A percentile compares a stretch with the other conserved stretches of the same genome.
Conservation (phyloP, 306 rosid genomes). For the Prosopis cineraria region DNA sequence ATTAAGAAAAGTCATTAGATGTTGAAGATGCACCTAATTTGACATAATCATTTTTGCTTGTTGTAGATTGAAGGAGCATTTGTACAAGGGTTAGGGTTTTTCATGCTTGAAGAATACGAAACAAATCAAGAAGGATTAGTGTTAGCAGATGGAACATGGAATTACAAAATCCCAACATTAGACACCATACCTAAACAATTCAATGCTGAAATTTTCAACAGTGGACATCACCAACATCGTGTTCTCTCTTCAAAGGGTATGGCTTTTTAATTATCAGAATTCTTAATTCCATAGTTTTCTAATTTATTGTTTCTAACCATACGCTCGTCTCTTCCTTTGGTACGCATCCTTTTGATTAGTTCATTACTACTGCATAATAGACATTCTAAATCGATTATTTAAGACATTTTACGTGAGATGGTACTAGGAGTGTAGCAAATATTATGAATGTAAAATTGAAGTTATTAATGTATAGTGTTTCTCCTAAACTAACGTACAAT, state of each 20-base stretch:
- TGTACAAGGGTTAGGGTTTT: slow-evolving; percentile 92
- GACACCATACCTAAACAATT: slow-evolving; percentile 84
- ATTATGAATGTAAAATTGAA: too few relatives aligned
- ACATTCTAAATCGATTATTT: too few relatives aligned
- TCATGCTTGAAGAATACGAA: slow-evolving; percentile 81
- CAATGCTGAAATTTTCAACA: slow-evolving; percentile 73
- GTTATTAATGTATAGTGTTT: too few relatives aligned
- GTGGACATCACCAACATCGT: slow-evolving; percentile 70
- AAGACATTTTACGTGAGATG: too few relatives aligned
- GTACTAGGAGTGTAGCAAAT: too few relatives aligned
- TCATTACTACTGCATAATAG: too few relatives aligned
- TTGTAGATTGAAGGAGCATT: slow-evolving; percentile 96
- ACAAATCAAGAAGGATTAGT: slow-evolving; percentile 67
- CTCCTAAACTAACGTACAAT: too few relatives aligned
- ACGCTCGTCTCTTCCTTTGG: slow-evolving; percentile 96
- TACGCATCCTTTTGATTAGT: too few relatives aligned
- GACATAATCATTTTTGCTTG: slow-evolving; percentile 14
- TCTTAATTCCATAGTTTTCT: too few relatives aligned
- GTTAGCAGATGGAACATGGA: slow-evolving; percentile 75
- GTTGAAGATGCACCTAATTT: background rate
- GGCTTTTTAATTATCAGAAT: slow-evolving; percentile 17
- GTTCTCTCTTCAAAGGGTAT: slow-evolving; percentile 93
- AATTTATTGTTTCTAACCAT: background rate
- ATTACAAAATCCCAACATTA: slow-evolving; percentile 79
- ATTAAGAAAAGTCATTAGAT: slow-evolving; percentile 13